A percentile compares a stretch with the other conserved stretches of the same genome.
Evolutionary conservation across 805 yeast species (phyloP).

Genomic region (Yueomyces sp.): DNA sequence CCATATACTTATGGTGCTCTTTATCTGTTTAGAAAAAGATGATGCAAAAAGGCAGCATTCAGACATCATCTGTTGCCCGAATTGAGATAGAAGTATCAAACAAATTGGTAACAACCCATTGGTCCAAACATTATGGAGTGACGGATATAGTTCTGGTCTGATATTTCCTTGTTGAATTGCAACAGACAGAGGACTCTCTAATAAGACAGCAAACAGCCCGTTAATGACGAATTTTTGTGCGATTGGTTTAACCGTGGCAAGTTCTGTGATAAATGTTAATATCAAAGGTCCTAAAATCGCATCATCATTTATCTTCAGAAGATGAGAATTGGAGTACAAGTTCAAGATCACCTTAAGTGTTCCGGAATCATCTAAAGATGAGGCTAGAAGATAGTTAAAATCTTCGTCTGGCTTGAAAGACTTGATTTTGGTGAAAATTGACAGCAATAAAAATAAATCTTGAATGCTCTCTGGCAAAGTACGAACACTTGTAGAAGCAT

Average conservation of each 20-base stretch:
- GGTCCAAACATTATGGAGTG: slow-evolving; percentile 72
- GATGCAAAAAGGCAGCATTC: slow-evolving; percentile 52
- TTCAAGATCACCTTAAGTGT: slow-evolving; percentile 49
- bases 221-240: slow-evolving; percentile 52
- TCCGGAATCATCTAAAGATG: slow-evolving; percentile 40
- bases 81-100: slow-evolving; percentile 41
- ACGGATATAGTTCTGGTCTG: slow-evolving; percentile 36
- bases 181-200: slow-evolving; percentile 62
- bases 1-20: slow-evolving; percentile 57
- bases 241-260: slow-evolving; percentile 44
- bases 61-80: slow-evolving; percentile 51
- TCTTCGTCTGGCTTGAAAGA: slow-evolving; percentile 33
- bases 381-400: slow-evolving; percentile 37
- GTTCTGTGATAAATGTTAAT: slow-evolving; percentile 53
- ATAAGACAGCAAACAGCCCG: slow-evolving; percentile 54
- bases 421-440: slow-evolving; percentile 48
- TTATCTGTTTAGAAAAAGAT: slow-evolving; percentile 54
- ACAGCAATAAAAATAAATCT: slow-evolving; percentile 49
- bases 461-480: slow-evolving; percentile 41
- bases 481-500: slow-evolving; percentile 6
- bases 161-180: slow-evolving; percentile 55
- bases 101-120: slow-evolving; percentile 65
- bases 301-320: slow-evolving; percentile 45
- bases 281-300: slow-evolving; percentile 62
- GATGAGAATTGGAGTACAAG: slow-evolving; percentile 55